These are phyloP conservation scores for Lactifluus volemus DNA, from an alignment of 768 basidiomycete species.

Conservation along the genomic window DNA sequence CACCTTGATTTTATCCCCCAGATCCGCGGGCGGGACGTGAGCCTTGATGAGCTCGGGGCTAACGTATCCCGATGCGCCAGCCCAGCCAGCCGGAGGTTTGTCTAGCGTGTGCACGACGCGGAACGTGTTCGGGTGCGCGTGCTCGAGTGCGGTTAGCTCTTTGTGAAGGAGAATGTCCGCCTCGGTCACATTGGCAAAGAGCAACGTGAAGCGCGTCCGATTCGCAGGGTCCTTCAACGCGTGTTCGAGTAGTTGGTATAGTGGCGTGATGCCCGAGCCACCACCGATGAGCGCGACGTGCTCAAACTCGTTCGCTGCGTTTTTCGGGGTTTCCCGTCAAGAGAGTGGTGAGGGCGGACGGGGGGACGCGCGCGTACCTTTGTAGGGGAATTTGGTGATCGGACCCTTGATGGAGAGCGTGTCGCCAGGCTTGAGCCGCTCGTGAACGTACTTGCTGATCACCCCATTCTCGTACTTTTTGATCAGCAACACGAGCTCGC, in stretches of 20 bases:
- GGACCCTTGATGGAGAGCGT: conserved; percentile 86
- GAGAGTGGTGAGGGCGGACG: too few relatives aligned
- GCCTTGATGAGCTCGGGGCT: conserved; percentile 63
- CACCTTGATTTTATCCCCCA: conserved; percentile 75
- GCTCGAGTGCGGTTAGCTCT: conserved; percentile 62
- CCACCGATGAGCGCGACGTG: conserved; percentile 87
- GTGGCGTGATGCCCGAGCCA: conserved; percentile 86
- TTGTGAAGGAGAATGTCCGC: conserved; percentile 83
- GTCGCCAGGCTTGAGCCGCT: conserved; percentile 68
- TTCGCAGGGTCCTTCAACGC: conserved; percentile 66
- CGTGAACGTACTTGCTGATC: conserved; percentile 75
- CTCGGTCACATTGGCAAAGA: conserved; percentile 88
- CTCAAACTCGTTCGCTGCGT: conserved; percentile 72
- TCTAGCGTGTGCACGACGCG: conserved; percentile 84
- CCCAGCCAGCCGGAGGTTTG: conserved; percentile 61
- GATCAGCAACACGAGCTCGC: conserved; percentile 71
- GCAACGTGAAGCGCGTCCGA: conserved; percentile 89
- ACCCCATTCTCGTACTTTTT: conserved; percentile 82
- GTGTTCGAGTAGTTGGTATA: conserved; percentile 74
- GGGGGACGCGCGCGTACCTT: conserved; percentile 36
- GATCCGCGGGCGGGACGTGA: conserved; percentile 53
- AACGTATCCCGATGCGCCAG: conserved; percentile 69
- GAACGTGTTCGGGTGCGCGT: conserved; percentile 60
- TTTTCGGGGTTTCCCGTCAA: too few relatives aligned
- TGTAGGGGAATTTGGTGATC: conserved; percentile 78